Conservation (phyloP, 2,329 filamentous ascomycete genomes). For the Hawksworthiomyces lignivorus region DNA sequence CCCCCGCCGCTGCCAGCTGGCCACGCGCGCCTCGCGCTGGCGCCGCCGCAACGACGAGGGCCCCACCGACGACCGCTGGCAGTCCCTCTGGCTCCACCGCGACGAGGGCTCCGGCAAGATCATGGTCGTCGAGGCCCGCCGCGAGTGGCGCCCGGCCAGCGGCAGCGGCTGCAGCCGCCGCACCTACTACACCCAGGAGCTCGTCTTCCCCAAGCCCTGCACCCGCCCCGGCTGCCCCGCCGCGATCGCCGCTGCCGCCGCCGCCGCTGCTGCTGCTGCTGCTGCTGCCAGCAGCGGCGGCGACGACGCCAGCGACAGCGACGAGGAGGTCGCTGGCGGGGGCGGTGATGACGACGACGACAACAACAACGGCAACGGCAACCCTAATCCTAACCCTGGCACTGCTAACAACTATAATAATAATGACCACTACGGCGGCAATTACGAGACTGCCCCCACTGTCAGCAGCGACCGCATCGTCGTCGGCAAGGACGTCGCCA, state of each 20-base stretch:
- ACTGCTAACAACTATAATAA: no score
- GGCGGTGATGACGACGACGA: background rate
- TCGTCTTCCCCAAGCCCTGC: slow-evolving; percentile 26
- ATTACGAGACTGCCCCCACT: no score
- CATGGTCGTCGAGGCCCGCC: slow-evolving; percentile 58
- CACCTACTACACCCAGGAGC: slow-evolving; percentile 55
- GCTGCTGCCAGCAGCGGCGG: no score
- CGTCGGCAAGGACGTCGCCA: background rate
- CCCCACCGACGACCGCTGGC: slow-evolving; percentile 68
- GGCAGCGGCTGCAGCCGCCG: slow-evolving; percentile 49
- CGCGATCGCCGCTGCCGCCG: no score
- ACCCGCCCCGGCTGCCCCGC: background rate
- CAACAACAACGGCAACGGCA: background rate
- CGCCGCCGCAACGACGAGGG: slow-evolving; percentile 62
- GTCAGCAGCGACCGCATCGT: background rate
- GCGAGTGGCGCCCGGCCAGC: slow-evolving; percentile 48
- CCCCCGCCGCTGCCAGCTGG: slow-evolving; percentile 29
- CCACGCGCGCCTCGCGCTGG: slow-evolving; percentile 47
- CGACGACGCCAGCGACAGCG: background rate
- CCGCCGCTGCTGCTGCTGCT: no score
- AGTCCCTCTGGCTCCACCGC: slow-evolving; percentile 52
- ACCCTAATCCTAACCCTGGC: no score
- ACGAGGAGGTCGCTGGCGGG: background rate
- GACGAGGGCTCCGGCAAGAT: slow-evolving; percentile 52
- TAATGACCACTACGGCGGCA: no score